Base-by-base conservation (phyloP, 441 rosid genomes). In the Populus hybrid region DNA sequence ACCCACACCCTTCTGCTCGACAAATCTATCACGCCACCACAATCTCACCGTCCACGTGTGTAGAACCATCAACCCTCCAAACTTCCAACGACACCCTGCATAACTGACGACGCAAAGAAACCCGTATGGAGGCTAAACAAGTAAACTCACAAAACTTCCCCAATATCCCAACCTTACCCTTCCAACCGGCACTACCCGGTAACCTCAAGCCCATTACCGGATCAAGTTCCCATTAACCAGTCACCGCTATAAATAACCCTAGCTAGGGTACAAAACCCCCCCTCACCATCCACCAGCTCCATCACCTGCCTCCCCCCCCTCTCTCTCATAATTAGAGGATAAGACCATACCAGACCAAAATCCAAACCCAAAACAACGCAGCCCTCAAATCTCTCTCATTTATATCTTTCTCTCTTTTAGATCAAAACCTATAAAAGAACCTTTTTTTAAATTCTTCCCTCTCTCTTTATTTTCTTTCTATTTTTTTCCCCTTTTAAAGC, bases 381-480 rank as follows among this genome's bases (percentile, higher is more conserved):
- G 3, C 68, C 78, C 70, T 72, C 75, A 38, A 69, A 36, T 35
- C 76, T 23, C 78, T 32, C 78, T 6, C 70, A 9, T 42, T 34
- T 34, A 32, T 24, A 70, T 77, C 35, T 64, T 8, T 23, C 65
- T 21, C 46, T 72, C 71, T 12, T 40, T 34, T 78, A 42, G 50
- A 75, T 71, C 80, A 77, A 79, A 76, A 80, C 87, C 82, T 88
- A 86, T 86, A 84, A 83, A 88, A 84, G 84, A 73, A 2, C 32
- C 14, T 65, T 14, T 38, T 80, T 87, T 86, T 74, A 80, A 85
- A 87, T n/a, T 2, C 66, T 72, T 76, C 79, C 79, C 77, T 66
- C 77, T 21, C 21, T 36, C 61, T 26, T 19, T 11, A 3, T 63
- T 2, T 19, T 21, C 35, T 23, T 12, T 50, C 73, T 32, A 21